phyloP scores from a whole-genome alignment of 345 rosid species.

The thale cress (Arabidopsis thaliana) region DNA sequence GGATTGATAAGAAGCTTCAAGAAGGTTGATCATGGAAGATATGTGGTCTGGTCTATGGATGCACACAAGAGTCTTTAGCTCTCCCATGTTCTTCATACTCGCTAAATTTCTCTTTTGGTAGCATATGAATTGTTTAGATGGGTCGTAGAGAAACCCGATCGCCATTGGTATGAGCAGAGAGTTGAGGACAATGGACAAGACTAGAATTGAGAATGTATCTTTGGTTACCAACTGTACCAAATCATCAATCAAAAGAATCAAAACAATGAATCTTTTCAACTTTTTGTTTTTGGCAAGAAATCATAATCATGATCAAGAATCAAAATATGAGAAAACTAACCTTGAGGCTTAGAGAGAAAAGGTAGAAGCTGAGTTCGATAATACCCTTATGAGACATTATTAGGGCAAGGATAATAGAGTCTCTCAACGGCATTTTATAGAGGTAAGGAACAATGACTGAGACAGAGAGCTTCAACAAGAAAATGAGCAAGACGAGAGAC shows the following conservation, averaged over 20 bases:
- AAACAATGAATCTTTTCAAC: background rate
- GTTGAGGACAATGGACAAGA: conserved; percentile 36
- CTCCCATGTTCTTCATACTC: conserved; percentile 38
- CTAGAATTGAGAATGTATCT: conserved; percentile 25
- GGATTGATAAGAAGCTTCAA: conserved; percentile 44
- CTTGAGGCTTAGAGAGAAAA: background rate
- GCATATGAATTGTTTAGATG: conserved; percentile 53
- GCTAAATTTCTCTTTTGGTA: conserved; percentile 55
- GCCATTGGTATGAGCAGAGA: conserved; percentile 37
- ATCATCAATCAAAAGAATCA: background rate
- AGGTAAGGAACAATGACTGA: conserved; percentile 30
- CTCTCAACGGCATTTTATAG: conserved; percentile 43
- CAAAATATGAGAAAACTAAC: conserved; percentile 27
- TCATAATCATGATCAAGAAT: background rate
- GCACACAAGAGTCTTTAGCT: conserved; percentile 56
- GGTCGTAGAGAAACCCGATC: conserved; percentile 46
- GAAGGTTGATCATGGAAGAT: conserved; percentile 43
- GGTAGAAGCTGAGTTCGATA: conserved; percentile 44
- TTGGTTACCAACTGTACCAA: background rate
- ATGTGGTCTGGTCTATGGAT: conserved; percentile 60
- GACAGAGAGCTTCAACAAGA: conserved; percentile 33
- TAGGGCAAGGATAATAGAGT: conserved; percentile 35
- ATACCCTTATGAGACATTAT: conserved; percentile 46
- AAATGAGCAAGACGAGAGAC: conserved; percentile 38
- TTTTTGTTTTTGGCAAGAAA: background rate